Conservation (phyloP, 1,139 yeast genomes). For the Candida gigantensis region DNA sequence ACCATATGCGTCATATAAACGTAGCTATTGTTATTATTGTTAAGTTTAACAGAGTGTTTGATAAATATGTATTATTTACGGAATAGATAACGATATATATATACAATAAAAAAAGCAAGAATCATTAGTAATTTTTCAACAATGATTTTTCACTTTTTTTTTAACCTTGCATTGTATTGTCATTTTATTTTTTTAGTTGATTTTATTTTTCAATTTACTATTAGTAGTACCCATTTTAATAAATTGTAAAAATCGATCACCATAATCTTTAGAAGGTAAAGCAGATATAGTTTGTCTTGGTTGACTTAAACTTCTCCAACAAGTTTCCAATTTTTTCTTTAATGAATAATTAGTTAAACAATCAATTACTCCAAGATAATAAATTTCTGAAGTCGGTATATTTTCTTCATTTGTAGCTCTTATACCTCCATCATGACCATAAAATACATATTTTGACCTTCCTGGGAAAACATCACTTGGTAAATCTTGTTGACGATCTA, state of each 20-base stretch:
- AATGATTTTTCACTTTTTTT: too few relatives aligned
- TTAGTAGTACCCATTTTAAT: constrained; percentile 45
- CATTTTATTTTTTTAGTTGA: too few relatives aligned
- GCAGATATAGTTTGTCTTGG: constrained; percentile 77
- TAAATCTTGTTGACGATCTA: constrained; percentile 43
- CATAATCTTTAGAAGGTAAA: constrained; percentile 87
- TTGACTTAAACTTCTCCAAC: constrained; percentile 76
- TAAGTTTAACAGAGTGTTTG: too few relatives aligned
- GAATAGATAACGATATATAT: too few relatives aligned
- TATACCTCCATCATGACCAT: constrained; percentile 85
- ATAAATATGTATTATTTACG: too few relatives aligned
- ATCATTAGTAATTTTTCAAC: too few relatives aligned
- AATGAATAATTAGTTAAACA: constrained; percentile 85
- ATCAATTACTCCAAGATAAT: constrained; percentile 92
- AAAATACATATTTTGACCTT: constrained; percentile 58
- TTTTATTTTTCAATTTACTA: constrained; percentile 8
- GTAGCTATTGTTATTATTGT: too few relatives aligned
- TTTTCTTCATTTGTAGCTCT: constrained; percentile 69
- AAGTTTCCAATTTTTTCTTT: constrained; percentile 78
- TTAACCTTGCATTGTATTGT: too few relatives aligned
- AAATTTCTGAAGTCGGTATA: constrained; percentile 67
- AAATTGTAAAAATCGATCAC: constrained; percentile 78
- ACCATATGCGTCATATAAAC: too few relatives aligned
- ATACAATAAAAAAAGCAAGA: too few relatives aligned
- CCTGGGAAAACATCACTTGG: constrained; percentile 51